A percentile compares a stretch with the other conserved stretches of the same genome.
phyloP scores from a whole-genome alignment of 345 rosid genomes.

The Lepidium sativum region DNA sequence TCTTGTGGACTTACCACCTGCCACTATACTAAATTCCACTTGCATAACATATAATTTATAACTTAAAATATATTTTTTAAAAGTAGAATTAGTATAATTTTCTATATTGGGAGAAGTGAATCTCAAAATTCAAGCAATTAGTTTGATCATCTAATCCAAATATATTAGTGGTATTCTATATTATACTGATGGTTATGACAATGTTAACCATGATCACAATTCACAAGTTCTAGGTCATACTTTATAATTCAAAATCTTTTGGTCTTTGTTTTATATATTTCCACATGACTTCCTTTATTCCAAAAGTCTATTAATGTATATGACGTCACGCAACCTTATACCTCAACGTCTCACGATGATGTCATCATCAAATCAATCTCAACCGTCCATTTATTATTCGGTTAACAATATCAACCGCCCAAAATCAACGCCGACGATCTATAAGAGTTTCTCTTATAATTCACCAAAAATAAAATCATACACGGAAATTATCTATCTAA shows the following conservation, averaged over 20 bases:
- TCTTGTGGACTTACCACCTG: too few relatives aligned
- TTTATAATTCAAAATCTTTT: background rate
- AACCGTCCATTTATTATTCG: background rate
- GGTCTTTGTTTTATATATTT: background rate
- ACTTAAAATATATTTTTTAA: too few relatives aligned
- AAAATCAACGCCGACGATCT: conserved; percentile 7
- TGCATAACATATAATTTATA: too few relatives aligned
- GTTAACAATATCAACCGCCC: conserved; percentile 8
- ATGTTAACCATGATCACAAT: background rate
- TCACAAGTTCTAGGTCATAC: background rate
- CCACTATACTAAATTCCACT: too few relatives aligned
- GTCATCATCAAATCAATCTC: conserved; percentile 9
- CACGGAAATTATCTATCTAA: background rate
- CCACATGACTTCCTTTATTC: conserved; percentile 21
- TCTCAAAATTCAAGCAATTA: too few relatives aligned
- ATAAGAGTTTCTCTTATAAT: background rate
- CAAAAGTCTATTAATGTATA: background rate
- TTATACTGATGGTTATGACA: too few relatives aligned
- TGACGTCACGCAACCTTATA: conserved; percentile 10
- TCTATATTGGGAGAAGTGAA: too few relatives aligned
- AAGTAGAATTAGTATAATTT: too few relatives aligned
- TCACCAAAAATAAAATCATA: too few relatives aligned
- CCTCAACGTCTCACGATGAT: background rate
- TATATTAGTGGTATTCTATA: too few relatives aligned
- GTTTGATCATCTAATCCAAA: too few relatives aligned